phyloP scores from a whole-genome alignment of 345 rosid genomes.

The Eucalyptus victrix region DNA sequence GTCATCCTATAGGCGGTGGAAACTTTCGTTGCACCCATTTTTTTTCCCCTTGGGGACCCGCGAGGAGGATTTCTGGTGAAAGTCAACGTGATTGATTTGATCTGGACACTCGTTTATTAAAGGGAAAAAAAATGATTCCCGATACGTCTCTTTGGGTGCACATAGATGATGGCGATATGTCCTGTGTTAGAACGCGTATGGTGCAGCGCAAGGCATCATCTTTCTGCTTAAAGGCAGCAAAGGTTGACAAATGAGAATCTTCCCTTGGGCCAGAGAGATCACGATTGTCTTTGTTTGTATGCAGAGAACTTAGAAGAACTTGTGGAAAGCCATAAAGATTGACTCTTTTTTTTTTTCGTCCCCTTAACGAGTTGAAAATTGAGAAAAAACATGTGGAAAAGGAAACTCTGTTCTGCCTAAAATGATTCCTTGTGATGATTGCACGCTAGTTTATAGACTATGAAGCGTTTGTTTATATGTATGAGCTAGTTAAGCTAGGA shows the following conservation, averaged over 20 bases:
- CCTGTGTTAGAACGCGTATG: background rate
- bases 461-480: background rate
- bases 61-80: background rate
- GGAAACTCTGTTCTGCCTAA: background rate
- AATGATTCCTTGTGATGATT: background rate
- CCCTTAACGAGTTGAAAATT: background rate
- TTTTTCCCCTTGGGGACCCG: background rate
- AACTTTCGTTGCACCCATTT: background rate
- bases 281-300: background rate
- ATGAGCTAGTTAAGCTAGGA: background rate
- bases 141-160: background rate
- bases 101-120: background rate
- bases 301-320: background rate
- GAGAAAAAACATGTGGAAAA: background rate
- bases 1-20: background rate
- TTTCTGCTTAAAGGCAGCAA: slow-evolving; percentile 14
- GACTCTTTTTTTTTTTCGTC: background rate
- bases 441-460: background rate
- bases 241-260: slow-evolving; percentile 13
- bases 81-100: background rate
- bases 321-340: background rate
- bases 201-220: slow-evolving; percentile 1
- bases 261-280: background rate
- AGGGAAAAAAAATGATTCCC: background rate
- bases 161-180: background rate